Conservation (phyloP, 202 grass and related monocot genomes). For the Dendrocalamus latiflorus region DNA sequence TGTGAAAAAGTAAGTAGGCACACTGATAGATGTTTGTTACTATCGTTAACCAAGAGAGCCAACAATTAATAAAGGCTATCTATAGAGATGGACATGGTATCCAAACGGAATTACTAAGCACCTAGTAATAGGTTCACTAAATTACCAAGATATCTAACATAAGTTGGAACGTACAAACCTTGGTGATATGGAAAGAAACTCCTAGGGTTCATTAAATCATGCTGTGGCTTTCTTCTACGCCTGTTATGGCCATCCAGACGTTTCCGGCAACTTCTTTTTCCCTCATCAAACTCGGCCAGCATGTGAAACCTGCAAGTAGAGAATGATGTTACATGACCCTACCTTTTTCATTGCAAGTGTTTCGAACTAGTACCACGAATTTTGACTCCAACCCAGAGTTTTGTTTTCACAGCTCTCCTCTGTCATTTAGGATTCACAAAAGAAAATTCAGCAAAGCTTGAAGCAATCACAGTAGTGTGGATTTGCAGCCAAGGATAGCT, state of each 20-base stretch:
- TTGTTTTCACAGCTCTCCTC: not conserved
- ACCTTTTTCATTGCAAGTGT: not conserved
- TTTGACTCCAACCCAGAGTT: not conserved
- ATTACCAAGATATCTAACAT: not conserved
- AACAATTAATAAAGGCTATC: not conserved
- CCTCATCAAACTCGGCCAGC: constrained; percentile 62
- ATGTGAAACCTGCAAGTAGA: constrained; percentile 52
- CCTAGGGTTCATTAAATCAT: constrained; percentile 34
- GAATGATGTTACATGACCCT: not conserved
- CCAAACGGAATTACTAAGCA: not conserved
- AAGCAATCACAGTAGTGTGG: not conserved
- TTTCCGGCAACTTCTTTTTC: constrained; percentile 71
- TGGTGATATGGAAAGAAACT: constrained; percentile 45
- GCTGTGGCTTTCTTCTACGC: constrained; percentile 60
- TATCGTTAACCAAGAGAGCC: not conserved
- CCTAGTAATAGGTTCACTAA: not conserved
- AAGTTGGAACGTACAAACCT: constrained; percentile 34
- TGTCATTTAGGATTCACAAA: not conserved
- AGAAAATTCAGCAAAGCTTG: not conserved
- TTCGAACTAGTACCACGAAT: not conserved
- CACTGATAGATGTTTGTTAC: not conserved
- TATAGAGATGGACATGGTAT: not conserved
- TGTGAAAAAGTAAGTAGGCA: not conserved
- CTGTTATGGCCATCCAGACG: constrained; percentile 68
- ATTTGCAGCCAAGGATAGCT: not conserved